Evolutionary conservation across 2,329 filamentous ascomycete genomes (phyloP), one percentile per base, ranked within the genome.

Genomic region (Pestalotiopsis fici): DNA sequence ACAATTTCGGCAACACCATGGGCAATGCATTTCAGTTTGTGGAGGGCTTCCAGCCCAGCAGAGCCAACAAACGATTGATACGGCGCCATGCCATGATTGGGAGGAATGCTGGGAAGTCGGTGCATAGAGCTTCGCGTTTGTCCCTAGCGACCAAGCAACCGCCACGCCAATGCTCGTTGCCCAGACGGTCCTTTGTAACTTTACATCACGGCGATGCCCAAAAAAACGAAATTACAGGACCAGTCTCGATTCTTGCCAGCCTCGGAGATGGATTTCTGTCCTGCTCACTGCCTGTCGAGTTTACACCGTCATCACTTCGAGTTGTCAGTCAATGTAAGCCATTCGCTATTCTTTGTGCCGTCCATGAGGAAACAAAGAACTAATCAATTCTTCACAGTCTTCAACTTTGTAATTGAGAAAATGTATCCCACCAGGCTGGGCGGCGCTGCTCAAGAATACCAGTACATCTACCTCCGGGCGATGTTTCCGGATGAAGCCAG

Each of bases 81-180:
- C 59, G 59, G 21, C 47, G 59, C 25, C 59, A 62, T 62, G 59
- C 59, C 15, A 62, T 62, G 59, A 62, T n/a, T 13, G 59, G 59
- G 13, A 62, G 47, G 37, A 62, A 62, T 28, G 37, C 37, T 2
- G 59, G 59, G 11, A 62, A 28, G 21, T 39, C 37, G 3, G n/a
- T 62, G 35, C 59, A 50, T n/a, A n/a, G 59, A 25, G n/a, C 59
- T 43, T 50, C 59, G 11, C 37, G 31, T 15, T 25, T 57, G n/a
- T 57, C 13, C 6, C 12, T 57, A 3, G 13, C 27, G 55, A 13
- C 55, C n/a, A 57, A 57, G 27, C 55, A 57, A 23, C n/a, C 6
- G 4, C 3, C 13, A 11, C 25, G 11, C 12, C 55, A 15, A 13
- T n/a, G 28, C 57, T 21, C 28, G 18, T 21, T 13, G 12, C 3